Conservation (phyloP, 352 stramenopile species). For the Pythium folliculosum region DNA sequence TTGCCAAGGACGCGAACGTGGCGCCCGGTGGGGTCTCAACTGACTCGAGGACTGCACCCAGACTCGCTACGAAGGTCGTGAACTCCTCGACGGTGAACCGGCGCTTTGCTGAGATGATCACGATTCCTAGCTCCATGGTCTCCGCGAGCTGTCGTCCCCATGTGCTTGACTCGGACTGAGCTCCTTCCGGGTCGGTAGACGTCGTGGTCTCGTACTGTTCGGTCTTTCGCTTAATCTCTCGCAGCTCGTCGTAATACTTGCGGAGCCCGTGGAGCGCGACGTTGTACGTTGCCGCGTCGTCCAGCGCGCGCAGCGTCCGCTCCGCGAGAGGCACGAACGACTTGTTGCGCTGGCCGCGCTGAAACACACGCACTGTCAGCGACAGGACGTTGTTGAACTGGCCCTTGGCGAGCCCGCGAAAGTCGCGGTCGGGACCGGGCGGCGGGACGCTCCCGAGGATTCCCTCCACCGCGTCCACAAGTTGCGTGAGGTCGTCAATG, state of each 20-base stretch:
- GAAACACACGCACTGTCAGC: background rate
- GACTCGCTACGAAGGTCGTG: background rate
- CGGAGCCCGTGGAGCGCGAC: background rate
- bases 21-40: background rate
- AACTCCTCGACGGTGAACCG: background rate
- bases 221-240: background rate
- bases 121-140: background rate
- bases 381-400: conserved; percentile 10
- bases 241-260: conserved; percentile 5
- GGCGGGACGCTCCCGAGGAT: background rate
- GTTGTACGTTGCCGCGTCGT: background rate
- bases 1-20: background rate
- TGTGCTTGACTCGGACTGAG: background rate
- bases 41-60: background rate
- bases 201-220: conserved; percentile 8
- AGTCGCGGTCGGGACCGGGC: background rate
- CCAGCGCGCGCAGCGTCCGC: background rate
- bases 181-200: background rate
- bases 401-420: background rate
- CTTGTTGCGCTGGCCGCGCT: background rate
- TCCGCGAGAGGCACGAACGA: background rate
- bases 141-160: background rate
- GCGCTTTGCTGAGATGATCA: background rate
- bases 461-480: background rate
- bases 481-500: background rate